Percentiles rank a stretch among this genome's conserved stretches.
These are phyloP conservation scores for Fusarium pseudonygamai DNA, from an alignment of 2,329 filamentous ascomycete genomes.

Conservation along the genomic window DNA sequence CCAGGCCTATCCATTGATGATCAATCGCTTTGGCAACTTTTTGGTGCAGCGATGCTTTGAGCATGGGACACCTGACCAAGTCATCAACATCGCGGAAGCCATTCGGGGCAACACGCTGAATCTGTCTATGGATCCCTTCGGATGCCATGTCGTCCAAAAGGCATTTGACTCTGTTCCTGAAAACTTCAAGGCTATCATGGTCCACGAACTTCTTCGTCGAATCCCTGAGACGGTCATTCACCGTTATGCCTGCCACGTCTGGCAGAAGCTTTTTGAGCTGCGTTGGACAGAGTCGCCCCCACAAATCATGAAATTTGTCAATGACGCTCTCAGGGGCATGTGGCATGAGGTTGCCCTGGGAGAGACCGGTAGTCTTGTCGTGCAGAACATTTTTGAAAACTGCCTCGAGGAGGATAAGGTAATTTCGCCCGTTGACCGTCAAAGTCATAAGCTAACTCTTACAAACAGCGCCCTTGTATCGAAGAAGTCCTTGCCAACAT, in stretches of 20 bases:
- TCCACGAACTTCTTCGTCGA: slow-evolving; percentile 92
- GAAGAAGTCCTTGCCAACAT: slow-evolving; percentile 96
- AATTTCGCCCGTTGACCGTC: slow-evolving; percentile 38
- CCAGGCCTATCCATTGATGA: slow-evolving; percentile 94
- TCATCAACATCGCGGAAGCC: slow-evolving; percentile 91
- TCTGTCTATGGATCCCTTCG: slow-evolving; percentile 98
- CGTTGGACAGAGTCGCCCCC: slow-evolving; percentile 95
- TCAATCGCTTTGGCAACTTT: slow-evolving; percentile 99
- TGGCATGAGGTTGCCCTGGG: slow-evolving; percentile 98
- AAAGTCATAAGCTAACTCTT: slow-evolving; percentile 24
- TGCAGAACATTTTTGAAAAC: slow-evolving; percentile 99
- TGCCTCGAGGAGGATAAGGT: slow-evolving; percentile 99
- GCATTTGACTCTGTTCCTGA: slow-evolving; percentile 98
- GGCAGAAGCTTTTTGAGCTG: slow-evolving; percentile 99
- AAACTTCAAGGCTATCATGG: slow-evolving; percentile 98
- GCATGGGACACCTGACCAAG: slow-evolving; percentile 93
- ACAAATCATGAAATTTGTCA: slow-evolving; percentile 98
- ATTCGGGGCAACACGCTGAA: slow-evolving; percentile 94
- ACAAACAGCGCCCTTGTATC: slow-evolving; percentile 86
- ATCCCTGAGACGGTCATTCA: slow-evolving; percentile 99
- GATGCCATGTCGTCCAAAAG: slow-evolving; percentile 98
- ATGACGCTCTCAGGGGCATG: slow-evolving; percentile 93
- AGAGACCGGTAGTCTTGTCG: slow-evolving; percentile 96
- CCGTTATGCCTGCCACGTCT: slow-evolving; percentile 98
- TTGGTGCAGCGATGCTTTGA: slow-evolving; percentile 98